Conservation (phyloP, 2,329 filamentous ascomycete species). For the Myriosclerotinia scirpicola region DNA sequence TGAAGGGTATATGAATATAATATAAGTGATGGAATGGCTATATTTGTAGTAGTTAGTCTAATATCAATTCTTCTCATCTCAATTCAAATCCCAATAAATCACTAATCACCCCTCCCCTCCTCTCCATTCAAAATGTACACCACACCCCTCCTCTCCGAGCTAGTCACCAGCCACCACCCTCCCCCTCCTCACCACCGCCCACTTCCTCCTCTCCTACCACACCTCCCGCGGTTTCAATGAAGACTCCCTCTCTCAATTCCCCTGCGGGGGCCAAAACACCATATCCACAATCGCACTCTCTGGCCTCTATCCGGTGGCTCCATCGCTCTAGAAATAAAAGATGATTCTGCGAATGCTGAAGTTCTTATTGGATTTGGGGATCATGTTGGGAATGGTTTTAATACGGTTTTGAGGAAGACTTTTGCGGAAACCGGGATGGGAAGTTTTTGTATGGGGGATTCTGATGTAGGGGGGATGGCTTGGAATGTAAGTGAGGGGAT, state of each 20-base stretch:
- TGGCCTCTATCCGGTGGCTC: slow-evolving; percentile 52
- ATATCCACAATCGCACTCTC: slow-evolving; percentile 47
- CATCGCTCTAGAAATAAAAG: slow-evolving; percentile 53
- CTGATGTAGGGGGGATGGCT: slow-evolving; percentile 49
- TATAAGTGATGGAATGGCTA: background rate
- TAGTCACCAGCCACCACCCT: no score
- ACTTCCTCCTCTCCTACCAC: no score
- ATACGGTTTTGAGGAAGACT: slow-evolving; percentile 32
- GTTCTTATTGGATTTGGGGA: slow-evolving; percentile 35
- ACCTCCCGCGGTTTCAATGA: slow-evolving; percentile 48
- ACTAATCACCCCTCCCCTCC: background rate
- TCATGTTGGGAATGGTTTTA: slow-evolving; percentile 32
- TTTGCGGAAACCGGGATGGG: slow-evolving; percentile 44
- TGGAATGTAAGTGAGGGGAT: slow-evolving; percentile 57
- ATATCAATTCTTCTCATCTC: background rate
- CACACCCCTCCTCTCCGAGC: slow-evolving; percentile 35
- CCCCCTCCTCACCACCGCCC: no score
- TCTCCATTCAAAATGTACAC: background rate
- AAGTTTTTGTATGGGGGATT: slow-evolving; percentile 63
- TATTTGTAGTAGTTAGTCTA: background rate
- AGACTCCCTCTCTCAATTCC: slow-evolving; percentile 45
- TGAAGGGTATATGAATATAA: background rate
- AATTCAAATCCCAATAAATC: background rate
- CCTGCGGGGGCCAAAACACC: slow-evolving; percentile 49
- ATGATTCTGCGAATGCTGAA: slow-evolving; percentile 41